phyloP scores from a whole-genome alignment of 179 eudicot genomes.

The Spergularia azorica region DNA sequence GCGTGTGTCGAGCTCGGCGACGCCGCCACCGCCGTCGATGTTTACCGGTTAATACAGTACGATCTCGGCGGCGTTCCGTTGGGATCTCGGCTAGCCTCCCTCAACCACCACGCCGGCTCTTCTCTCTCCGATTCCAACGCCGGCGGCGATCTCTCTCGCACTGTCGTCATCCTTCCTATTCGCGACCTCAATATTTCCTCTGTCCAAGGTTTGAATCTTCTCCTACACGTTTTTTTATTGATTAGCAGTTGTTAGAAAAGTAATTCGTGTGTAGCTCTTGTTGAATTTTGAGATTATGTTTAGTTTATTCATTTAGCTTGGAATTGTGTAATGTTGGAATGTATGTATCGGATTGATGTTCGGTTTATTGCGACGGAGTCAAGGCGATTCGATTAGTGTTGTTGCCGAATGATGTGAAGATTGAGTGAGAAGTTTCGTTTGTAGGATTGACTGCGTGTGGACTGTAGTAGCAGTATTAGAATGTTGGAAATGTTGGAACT shows the following conservation, averaged over 20 bases:
- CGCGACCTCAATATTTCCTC: conserved; percentile 64
- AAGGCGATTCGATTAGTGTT: background rate
- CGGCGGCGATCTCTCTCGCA: conserved; percentile 70
- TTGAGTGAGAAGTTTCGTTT: background rate
- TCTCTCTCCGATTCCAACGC: conserved; percentile 47
- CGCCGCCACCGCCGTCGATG: conserved; percentile 95
- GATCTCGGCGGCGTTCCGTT: conserved; percentile 90
- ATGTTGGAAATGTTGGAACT: background rate
- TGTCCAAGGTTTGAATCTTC: conserved; percentile 49
- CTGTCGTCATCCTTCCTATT: conserved; percentile 75
- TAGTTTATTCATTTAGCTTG: background rate
- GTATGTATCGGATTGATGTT: background rate
- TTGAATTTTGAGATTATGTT: background rate
- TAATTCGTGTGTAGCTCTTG: background rate
- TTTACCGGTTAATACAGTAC: conserved; percentile 97
- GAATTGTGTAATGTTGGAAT: background rate
- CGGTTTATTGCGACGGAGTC: background rate
- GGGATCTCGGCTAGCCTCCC: conserved; percentile 79
- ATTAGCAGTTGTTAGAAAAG: background rate
- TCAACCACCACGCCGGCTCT: conserved; percentile 90
- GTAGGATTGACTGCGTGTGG: conserved; percentile 21
- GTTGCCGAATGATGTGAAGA: background rate
- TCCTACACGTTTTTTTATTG: background rate
- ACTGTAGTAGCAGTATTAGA: background rate
- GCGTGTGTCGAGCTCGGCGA: conserved; percentile 86